Conservation (phyloP, 2,329 filamentous ascomycete genomes). For the Shiraia sp. region DNA sequence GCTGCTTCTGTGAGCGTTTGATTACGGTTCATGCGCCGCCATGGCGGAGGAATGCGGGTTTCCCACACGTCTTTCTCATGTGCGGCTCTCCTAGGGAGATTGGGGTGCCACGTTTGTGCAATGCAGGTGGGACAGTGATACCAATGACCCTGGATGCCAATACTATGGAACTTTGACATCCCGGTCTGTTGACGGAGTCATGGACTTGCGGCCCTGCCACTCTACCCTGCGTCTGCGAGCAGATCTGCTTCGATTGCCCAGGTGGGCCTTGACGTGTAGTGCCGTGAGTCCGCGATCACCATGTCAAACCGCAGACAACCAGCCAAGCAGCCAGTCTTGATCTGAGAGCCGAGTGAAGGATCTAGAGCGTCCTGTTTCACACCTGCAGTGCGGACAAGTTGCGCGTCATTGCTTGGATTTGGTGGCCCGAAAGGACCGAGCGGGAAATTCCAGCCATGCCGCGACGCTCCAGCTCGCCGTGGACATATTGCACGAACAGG, state of each 20-base stretch:
- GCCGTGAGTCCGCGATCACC: too few relatives aligned
- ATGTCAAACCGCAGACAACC: too few relatives aligned
- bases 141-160: slow-evolving; percentile 14
- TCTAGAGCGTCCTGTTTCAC: too few relatives aligned
- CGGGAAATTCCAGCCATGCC: slow-evolving; percentile 6
- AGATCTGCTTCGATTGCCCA: too few relatives aligned
- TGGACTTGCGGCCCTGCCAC: slow-evolving; percentile 8
- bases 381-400: slow-evolving; percentile 6
- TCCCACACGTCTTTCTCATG: slow-evolving; percentile 1
- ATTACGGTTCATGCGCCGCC: slow-evolving; percentile 19
- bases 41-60: background rate
- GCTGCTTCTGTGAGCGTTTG: slow-evolving; percentile 8
- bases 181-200: slow-evolving; percentile 7
- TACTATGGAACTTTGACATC: slow-evolving; percentile 19
- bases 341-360: background rate
- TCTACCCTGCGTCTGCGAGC: too few relatives aligned
- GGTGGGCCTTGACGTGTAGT: too few relatives aligned
- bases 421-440: background rate
- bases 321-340: slow-evolving; percentile 4
- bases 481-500: slow-evolving; percentile 20
- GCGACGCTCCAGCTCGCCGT: slow-evolving; percentile 5
- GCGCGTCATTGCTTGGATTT: background rate
- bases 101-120: slow-evolving; percentile 21
- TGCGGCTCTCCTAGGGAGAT: slow-evolving; percentile 14
- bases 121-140: slow-evolving; percentile 18